Conservation (phyloP, 805 yeast species). For the Saccharomyces paradoxus region DNA sequence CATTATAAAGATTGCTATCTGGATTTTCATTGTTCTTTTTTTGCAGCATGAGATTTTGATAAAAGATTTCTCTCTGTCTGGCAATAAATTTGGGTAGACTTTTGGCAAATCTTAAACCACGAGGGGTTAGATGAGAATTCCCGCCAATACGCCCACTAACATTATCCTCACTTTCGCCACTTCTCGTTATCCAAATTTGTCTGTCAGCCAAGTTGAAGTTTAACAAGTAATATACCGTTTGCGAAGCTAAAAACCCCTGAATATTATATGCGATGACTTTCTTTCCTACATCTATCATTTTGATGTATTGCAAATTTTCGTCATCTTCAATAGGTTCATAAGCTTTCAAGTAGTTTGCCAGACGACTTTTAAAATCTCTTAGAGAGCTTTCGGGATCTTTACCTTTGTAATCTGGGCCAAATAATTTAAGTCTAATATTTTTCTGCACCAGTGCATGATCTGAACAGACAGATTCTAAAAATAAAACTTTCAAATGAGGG, state of each 20-base stretch:
- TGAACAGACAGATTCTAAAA: conserved; percentile 79
- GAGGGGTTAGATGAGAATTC: conserved; percentile 67
- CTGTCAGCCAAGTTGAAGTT: conserved; percentile 84
- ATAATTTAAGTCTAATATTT: conserved; percentile 74
- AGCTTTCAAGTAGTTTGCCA: conserved; percentile 76
- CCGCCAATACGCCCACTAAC: conserved; percentile 87
- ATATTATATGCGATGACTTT: conserved; percentile 89
- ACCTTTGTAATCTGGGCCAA: conserved; percentile 86
- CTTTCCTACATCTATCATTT: conserved; percentile 93
- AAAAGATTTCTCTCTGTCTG: conserved; percentile 60
- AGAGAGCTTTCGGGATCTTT: conserved; percentile 79
- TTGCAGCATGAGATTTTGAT: conserved; percentile 38
- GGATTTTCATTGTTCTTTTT: conserved; percentile 37
- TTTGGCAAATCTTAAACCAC: conserved; percentile 68
- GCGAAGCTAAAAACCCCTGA: conserved; percentile 83
- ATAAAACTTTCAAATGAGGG: conserved; percentile 67
- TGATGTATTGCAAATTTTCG: conserved; percentile 73
- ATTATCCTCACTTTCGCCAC: conserved; percentile 87
- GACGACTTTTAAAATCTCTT: conserved; percentile 71
- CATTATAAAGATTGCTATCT: conserved; percentile 34
- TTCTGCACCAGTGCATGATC: conserved; percentile 71
- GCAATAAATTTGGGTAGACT: conserved; percentile 70
- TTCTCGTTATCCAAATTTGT: conserved; percentile 91
- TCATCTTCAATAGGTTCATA: conserved; percentile 83
- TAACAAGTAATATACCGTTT: conserved; percentile 80